Conservation (phyloP, 176 grass and related monocot species). For the Bromus sterilis region DNA sequence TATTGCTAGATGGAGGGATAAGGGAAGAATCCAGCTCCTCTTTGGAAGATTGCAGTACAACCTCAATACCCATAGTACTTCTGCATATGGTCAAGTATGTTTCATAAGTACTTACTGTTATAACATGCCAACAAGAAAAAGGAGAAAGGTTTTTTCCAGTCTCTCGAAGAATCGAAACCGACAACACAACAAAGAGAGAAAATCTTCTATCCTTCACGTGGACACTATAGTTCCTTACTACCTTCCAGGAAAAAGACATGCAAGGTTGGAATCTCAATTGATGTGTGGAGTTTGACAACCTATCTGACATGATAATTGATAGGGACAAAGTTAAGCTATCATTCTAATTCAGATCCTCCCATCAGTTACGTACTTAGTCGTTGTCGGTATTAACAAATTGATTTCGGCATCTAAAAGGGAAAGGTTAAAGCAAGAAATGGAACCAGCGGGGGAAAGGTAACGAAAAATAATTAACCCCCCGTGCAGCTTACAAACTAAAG, state of each 20-base stretch:
- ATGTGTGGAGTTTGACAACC: constrained; percentile 21
- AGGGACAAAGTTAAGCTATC: constrained; percentile 1
- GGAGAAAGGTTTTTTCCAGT: not conserved
- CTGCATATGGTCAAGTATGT: not conserved
- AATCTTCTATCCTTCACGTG: not conserved
- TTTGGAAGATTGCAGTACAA: constrained; percentile 7
- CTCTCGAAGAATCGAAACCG: not conserved
- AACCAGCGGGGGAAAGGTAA: too few species aligned
- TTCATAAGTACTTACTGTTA: not conserved
- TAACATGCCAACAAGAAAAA: not conserved
- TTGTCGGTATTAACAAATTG: not conserved
- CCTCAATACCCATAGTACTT: constrained; percentile 8
- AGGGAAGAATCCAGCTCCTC: constrained; percentile 26
- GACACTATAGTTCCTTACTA: constrained; percentile 11
- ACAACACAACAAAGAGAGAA: constrained; percentile 16
- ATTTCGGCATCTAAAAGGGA: not conserved
- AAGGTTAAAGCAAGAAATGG: not conserved
- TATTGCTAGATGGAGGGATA: not conserved
- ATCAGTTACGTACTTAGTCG: not conserved
- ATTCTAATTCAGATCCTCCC: constrained; percentile 15
- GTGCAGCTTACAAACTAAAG: too few species aligned
- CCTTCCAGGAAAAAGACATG: constrained; percentile 32
- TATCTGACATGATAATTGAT: constrained; percentile 21
- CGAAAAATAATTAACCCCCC: constrained; percentile 16
- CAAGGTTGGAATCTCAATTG: constrained; percentile 18